phyloP scores from a whole-genome alignment of 2,329 filamentous ascomycete genomes.

The Aspergillus ochraceus region DNA sequence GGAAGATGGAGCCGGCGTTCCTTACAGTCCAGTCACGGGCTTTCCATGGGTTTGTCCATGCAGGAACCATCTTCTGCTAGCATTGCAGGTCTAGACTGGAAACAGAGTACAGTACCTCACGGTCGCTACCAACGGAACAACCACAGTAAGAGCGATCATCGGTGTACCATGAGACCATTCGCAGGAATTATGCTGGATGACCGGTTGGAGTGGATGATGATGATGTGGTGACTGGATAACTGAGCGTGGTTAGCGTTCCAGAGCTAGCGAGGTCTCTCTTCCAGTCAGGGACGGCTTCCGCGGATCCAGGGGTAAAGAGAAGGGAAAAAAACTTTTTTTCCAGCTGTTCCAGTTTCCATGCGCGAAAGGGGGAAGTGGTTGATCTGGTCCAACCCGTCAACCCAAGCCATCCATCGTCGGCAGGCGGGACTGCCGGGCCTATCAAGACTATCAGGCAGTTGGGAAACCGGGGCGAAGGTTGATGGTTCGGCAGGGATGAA shows the following conservation, averaged over 20 bases:
- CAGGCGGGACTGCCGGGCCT: neutral
- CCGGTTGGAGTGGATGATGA: neutral
- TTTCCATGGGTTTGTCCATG: neutral
- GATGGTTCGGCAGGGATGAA: slow-evolving; percentile 3
- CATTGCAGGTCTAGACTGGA: no score
- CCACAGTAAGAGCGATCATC: neutral
- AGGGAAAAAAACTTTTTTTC: neutral
- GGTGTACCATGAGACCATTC: neutral
- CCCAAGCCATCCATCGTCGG: neutral
- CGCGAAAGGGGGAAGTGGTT: slow-evolving; percentile 4
- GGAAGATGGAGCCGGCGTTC: neutral
- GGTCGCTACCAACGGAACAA: no score
- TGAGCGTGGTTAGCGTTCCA: neutral
- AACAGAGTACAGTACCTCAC: no score
- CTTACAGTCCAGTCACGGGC: neutral
- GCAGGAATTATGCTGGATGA: neutral
- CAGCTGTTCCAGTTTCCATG: neutral
- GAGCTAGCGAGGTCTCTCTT: neutral
- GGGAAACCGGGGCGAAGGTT: neutral
- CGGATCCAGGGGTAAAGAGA: slow-evolving; percentile 5
- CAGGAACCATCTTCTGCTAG: neutral
- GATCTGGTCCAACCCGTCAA: neutral
- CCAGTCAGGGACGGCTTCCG: slow-evolving; percentile 1
- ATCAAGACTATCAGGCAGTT: slow-evolving; percentile 3
- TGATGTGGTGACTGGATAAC: neutral